Base-by-base conservation (phyloP, 306 rosid species). In the Herpetospermum pedunculosum region DNA sequence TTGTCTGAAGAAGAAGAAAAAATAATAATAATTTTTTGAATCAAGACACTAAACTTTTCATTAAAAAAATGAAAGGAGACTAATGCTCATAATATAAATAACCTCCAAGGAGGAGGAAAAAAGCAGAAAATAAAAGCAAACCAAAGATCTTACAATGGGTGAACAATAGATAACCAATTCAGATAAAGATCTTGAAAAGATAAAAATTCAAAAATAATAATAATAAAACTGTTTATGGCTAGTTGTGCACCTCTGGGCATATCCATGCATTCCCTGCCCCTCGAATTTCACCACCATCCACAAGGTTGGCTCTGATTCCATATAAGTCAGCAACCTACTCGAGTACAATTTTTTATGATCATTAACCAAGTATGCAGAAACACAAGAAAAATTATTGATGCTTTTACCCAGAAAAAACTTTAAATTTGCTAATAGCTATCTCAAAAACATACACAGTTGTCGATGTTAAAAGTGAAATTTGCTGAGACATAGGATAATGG, bases 251-350 rank as follows among this genome's bases (percentile, higher is more conserved):
- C 98, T 94, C 98, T 52, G 95, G 88, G 83, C 98, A 91, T 75
- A 94, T 83, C 98, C 98, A 94, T 47, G 90, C 94, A 88, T 92
- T 89, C 78, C 98, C 98, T 77, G 98, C 97, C 54, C 98, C 98
- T 81, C 90, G 90, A 85, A 94, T 88, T 87, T 94, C 98, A 86
- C 98, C 98, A 53, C 98, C 97, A 81, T 94, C 97, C 58, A 88
- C 89, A 80, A 94, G 95, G 83, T 78, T 89, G 29, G 95, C 98
- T 79, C 97, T 88, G 78, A 94, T 86, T 79, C 96, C 98, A 80
- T 94, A 91, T 75, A 94, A 82, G 82, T 94, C 98, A n/a, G 91
- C 98, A 78, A 94, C 89, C 98, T 94, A 86, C 73, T 18, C 73
- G 43, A 82, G 25, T 37, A 73, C 18, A 70, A 46, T 28, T 12